A percentile compares a stretch with the other conserved stretches of the same genome.
phyloP scores from a whole-genome alignment of 257 asterid genomes.

The Solanum tarijense region DNA sequence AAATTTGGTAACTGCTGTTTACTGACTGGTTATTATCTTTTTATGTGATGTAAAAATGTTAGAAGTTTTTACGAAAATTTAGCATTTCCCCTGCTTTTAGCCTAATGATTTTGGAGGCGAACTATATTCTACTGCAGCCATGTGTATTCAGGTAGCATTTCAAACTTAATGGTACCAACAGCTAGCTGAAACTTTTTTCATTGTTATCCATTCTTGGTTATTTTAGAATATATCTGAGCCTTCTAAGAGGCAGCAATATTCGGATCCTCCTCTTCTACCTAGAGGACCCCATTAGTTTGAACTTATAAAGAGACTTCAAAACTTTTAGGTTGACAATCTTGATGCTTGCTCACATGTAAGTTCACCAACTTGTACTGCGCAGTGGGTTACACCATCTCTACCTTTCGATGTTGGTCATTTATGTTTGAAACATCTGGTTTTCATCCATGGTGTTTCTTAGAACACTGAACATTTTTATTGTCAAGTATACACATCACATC shows the following conservation, averaged over 20 bases:
- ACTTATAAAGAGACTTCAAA: neutral
- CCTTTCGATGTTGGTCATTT: neutral
- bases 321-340: neutral
- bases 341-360: neutral
- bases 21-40: neutral
- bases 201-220: neutral
- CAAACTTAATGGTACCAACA: neutral
- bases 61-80: neutral
- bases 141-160: neutral
- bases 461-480: neutral
- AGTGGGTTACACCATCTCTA: neutral
- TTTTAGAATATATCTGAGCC: neutral
- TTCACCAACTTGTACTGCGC: neutral
- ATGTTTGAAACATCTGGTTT: neutral
- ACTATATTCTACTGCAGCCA: neutral
- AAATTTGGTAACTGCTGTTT: neutral
- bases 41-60: neutral
- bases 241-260: neutral
- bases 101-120: neutral
- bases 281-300: neutral
- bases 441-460: neutral
- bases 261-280: neutral
- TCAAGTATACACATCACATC: neutral
- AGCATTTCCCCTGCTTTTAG: neutral
- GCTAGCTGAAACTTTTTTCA: neutral